Conservation (phyloP, 2,329 filamentous ascomycete genomes). For the Arthrobotrys pseudoclavata region DNA sequence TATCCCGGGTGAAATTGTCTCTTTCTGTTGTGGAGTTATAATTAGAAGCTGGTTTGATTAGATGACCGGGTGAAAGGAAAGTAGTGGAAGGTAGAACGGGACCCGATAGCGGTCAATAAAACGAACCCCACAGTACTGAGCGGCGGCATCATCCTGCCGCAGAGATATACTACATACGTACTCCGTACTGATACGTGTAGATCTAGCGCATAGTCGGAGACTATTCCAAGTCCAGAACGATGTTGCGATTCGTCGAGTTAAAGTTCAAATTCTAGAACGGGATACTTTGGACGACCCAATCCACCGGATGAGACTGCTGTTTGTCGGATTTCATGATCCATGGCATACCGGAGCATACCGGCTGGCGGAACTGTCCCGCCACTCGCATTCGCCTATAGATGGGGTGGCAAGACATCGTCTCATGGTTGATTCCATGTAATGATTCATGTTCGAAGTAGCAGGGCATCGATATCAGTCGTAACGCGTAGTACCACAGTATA, state of each 20-base stretch:
- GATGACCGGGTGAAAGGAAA: slow-evolving; percentile 29
- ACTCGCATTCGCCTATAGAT: background rate
- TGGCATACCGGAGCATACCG: background rate
- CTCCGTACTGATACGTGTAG: background rate
- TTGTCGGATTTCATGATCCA: background rate
- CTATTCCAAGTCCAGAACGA: background rate
- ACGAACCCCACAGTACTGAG: background rate
- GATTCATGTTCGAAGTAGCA: background rate
- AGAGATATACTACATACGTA: background rate
- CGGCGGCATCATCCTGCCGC: slow-evolving; percentile 1
- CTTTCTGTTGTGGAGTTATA: background rate
- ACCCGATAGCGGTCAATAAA: background rate
- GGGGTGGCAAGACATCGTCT: background rate
- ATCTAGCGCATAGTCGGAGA: slow-evolving; percentile 13
- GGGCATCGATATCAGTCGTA: no score
- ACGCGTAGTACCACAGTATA: no score
- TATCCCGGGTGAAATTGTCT: background rate
- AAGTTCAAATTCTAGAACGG: background rate
- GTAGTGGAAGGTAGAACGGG: slow-evolving; percentile 1
- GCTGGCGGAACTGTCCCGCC: slow-evolving; percentile 1
- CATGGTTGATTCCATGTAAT: background rate
- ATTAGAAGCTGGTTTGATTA: slow-evolving; percentile 5
- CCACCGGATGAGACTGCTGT: slow-evolving; percentile 6
- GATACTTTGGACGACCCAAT: slow-evolving; percentile 11
- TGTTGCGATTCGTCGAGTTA: slow-evolving; percentile 1